phyloP scores from a whole-genome alignment of 768 basidiomycete species.

The Amanita muscaria region DNA sequence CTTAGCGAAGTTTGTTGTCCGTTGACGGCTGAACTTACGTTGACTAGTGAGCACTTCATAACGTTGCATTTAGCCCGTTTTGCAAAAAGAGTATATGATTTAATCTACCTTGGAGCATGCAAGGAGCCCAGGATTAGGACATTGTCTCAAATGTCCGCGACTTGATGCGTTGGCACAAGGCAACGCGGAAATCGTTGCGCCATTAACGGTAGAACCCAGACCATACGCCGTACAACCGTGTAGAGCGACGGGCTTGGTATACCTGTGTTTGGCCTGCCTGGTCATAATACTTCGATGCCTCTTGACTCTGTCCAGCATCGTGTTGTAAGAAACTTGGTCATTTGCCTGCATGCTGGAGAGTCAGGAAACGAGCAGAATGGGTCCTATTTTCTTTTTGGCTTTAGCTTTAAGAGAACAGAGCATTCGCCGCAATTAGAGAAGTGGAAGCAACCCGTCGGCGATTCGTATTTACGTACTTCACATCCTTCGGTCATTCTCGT shows the following conservation, averaged over 20 bases:
- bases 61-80: too few species aligned
- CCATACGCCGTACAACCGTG: constrained; percentile 22
- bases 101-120: constrained; percentile 21
- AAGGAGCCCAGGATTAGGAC: constrained; percentile 16
- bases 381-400: background rate
- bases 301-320: constrained; percentile 5
- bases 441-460: too few species aligned
- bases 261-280: background rate
- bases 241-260: constrained; percentile 13
- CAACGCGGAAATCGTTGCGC: constrained; percentile 13
- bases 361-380: too few species aligned
- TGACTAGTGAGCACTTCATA: constrained; percentile 5
- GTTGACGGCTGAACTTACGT: background rate
- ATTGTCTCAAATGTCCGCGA: constrained; percentile 6
- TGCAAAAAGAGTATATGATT: too few species aligned
- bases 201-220: constrained; percentile 19
- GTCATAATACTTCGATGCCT: constrained; percentile 5
- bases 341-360: background rate
- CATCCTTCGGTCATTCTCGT: too few species aligned
- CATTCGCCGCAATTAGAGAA: too few species aligned
- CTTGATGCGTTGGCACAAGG: constrained; percentile 16
- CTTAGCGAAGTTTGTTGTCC: background rate
- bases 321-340: constrained; percentile 1
- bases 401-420: constrained; percentile 3
- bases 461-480: too few species aligned